These are phyloP conservation scores for Vigna unguiculata DNA, from an alignment of 306 rosid genomes.

Conservation along the genomic window DNA sequence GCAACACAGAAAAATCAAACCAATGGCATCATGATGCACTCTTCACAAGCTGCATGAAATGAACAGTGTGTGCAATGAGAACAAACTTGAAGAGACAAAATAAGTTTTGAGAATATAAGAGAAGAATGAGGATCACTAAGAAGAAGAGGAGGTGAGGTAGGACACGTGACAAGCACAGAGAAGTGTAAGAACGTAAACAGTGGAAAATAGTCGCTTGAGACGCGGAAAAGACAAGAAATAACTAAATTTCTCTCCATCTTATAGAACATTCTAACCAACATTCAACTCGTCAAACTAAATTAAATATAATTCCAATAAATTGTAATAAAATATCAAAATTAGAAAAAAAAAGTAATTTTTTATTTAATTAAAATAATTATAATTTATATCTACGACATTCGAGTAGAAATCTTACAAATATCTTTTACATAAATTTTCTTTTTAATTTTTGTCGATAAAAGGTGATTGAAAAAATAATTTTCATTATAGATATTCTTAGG, in stretches of 20 bases:
- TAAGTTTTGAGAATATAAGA: not conserved
- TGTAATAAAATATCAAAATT: too few relatives aligned
- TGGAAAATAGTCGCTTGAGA: not conserved
- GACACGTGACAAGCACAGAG: constrained; percentile 43
- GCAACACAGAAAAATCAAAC: not conserved
- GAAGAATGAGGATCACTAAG: constrained; percentile 38
- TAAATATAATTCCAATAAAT: too few relatives aligned
- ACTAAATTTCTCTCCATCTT: not conserved
- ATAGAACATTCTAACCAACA: too few relatives aligned
- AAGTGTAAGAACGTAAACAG: constrained; percentile 26
- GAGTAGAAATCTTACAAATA: too few relatives aligned
- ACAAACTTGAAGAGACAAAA: not conserved
- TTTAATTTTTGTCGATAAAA: too few relatives aligned
- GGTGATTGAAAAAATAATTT: too few relatives aligned
- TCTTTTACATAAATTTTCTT: too few relatives aligned
- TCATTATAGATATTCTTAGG: too few relatives aligned
- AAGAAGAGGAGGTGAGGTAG: constrained; percentile 30
- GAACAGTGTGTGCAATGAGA: constrained; percentile 5
- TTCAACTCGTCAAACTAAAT: too few relatives aligned
- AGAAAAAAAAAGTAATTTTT: too few relatives aligned
- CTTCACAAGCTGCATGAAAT: not conserved
- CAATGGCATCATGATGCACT: not conserved
- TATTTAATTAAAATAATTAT: too few relatives aligned
- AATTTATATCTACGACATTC: too few relatives aligned
- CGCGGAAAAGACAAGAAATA: not conserved